These are phyloP conservation scores for Monosporozyma aerobia DNA, from an alignment of 805 yeast species.

Conservation along the genomic window DNA sequence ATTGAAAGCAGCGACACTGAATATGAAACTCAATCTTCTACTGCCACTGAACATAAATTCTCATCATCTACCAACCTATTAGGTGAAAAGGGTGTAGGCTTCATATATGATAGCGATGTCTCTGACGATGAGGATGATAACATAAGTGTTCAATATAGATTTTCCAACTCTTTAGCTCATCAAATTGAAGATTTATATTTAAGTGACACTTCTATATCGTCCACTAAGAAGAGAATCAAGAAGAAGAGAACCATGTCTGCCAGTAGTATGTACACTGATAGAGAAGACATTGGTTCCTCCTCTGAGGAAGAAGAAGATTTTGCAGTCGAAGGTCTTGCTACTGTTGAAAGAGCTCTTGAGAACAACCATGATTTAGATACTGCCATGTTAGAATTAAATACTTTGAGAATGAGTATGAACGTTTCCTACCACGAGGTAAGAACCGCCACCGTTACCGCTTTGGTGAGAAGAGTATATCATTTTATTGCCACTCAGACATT, in stretches of 20 bases:
- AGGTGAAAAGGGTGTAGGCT: conserved; percentile 32
- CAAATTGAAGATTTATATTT: conserved; percentile 40
- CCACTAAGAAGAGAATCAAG: conserved; percentile 37
- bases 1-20: conserved; percentile 25
- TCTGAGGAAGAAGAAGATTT: conserved; percentile 59
- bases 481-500: conserved; percentile 70
- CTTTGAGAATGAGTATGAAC: conserved; percentile 95
- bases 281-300: conserved; percentile 31
- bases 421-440: conserved; percentile 92
- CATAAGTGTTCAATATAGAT: conserved; percentile 14
- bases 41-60: conserved; percentile 2
- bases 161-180: conserved; percentile 34
- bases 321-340: conserved; percentile 82
- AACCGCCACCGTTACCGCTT: conserved; percentile 64
- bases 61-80: conserved; percentile 21
- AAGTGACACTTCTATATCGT: conserved; percentile 52
- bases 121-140: conserved; percentile 30
- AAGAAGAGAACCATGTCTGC: conserved; percentile 38
- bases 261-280: conserved; percentile 39
- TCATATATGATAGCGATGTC: conserved; percentile 30
- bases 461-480: conserved; percentile 59
- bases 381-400: conserved; percentile 84
- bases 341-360: conserved; percentile 84
- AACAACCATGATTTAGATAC: conserved; percentile 90
- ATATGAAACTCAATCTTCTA: background rate